These are phyloP conservation scores for Mycena maculata DNA, from an alignment of 768 basidiomycete species.

Conservation along the genomic window DNA sequence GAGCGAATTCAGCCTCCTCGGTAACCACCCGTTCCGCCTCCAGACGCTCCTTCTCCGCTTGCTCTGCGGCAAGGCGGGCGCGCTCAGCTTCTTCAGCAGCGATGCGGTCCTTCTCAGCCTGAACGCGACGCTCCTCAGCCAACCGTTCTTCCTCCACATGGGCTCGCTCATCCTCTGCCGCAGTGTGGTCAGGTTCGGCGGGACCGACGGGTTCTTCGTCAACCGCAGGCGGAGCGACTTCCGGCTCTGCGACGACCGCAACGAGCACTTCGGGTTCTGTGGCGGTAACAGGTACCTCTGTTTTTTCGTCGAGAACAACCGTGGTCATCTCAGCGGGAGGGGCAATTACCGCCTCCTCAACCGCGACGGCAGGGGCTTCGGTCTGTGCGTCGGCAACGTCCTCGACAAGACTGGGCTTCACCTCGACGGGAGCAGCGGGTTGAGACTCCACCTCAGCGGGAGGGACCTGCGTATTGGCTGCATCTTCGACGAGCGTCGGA, in stretches of 20 bases:
- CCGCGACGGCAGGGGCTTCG: not conserved
- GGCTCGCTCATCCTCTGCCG: too few species aligned
- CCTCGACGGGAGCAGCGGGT: not conserved
- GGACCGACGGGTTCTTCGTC: not conserved
- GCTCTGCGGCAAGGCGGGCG: not conserved
- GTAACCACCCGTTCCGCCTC: not conserved
- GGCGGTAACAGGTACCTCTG: too few species aligned
- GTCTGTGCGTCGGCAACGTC: slow-evolving; percentile 19
- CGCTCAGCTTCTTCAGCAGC: slow-evolving; percentile 22
- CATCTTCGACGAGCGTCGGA: slow-evolving; percentile 21
- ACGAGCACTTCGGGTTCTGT: too few species aligned
- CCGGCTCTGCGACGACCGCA: not conserved
- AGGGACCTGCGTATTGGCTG: slow-evolving; percentile 16
- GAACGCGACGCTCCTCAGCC: not conserved
- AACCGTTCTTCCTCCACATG: not conserved
- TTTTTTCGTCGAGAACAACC: not conserved
- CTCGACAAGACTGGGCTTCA: slow-evolving; percentile 14
- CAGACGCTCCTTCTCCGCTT: slow-evolving; percentile 8
- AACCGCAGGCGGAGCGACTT: not conserved
- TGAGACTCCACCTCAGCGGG: not conserved
- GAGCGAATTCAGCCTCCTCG: slow-evolving; percentile 10
- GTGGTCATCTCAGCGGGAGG: not conserved
- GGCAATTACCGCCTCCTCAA: not conserved
- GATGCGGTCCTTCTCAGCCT: slow-evolving; percentile 16
- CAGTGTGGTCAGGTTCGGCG: not conserved